These are phyloP conservation scores for Colletotrichum agaves DNA, from an alignment of 2,329 filamentous ascomycete genomes.

Conservation along the genomic window DNA sequence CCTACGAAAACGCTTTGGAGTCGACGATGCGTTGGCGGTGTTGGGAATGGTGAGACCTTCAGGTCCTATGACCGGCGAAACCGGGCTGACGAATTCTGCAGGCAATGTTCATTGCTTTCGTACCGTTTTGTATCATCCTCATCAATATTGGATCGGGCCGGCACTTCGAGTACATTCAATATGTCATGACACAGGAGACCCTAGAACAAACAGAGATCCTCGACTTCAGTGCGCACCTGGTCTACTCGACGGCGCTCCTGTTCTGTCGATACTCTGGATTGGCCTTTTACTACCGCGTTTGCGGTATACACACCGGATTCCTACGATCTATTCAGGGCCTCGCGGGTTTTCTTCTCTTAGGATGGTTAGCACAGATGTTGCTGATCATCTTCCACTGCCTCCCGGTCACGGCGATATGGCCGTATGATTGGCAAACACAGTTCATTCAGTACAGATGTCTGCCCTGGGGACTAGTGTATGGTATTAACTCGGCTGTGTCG, in stretches of 20 bases:
- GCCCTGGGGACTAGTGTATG: conserved; percentile 62
- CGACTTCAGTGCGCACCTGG: conserved; percentile 61
- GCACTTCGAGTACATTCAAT: conserved; percentile 57
- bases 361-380: conserved; percentile 59
- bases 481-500: conserved; percentile 60
- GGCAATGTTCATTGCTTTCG: conserved; percentile 52
- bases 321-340: conserved; percentile 49
- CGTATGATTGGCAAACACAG: conserved; percentile 59
- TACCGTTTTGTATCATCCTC: conserved; percentile 54
- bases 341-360: conserved; percentile 51
- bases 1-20: conserved; percentile 50
- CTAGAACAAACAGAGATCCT: conserved; percentile 56
- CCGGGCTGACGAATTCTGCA: not conserved
- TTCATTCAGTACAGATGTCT: conserved; percentile 55
- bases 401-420: conserved; percentile 63
- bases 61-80: no score
- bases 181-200: conserved; percentile 54
- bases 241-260: conserved; percentile 62
- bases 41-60: conserved; percentile 47
- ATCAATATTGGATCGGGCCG: conserved; percentile 60
- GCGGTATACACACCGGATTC: conserved; percentile 50
- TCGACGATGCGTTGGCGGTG: conserved; percentile 52
- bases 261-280: conserved; percentile 62
- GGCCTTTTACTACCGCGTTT: conserved; percentile 61
- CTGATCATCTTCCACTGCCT: conserved; percentile 62